phyloP scores from a whole-genome alignment of 495 filamentous ascomycete genomes.

The Penicillium goetzii region DNA sequence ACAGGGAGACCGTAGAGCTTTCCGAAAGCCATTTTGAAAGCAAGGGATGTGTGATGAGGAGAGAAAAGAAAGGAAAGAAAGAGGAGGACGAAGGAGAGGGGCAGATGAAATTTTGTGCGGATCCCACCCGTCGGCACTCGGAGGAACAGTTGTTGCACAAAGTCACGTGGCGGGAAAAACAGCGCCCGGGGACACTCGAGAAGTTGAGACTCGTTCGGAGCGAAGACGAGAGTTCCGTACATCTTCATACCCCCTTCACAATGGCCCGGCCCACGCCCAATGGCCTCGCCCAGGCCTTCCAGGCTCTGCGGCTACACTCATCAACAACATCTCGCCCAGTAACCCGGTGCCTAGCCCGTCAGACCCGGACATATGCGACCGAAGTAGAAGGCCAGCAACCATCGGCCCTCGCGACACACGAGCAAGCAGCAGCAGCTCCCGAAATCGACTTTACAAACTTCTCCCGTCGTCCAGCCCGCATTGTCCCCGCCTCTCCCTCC shows the following conservation, averaged over 20 bases:
- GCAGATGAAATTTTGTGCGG: constrained; percentile 45
- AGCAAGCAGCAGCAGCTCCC: constrained; percentile 42
- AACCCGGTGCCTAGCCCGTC: constrained; percentile 16
- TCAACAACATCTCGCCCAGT: constrained; percentile 21
- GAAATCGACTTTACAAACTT: constrained; percentile 49
- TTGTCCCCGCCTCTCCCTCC: constrained; percentile 82
- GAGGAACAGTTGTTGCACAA: constrained; percentile 35
- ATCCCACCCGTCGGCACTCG: constrained; percentile 38
- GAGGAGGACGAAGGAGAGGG: constrained; percentile 38
- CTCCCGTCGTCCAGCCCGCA: constrained; percentile 55
- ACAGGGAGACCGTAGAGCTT: constrained; percentile 91
- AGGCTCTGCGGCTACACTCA: constrained; percentile 36
- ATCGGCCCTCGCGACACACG: constrained; percentile 2
- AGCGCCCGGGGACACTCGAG: constrained; percentile 15
- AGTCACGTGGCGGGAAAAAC: constrained; percentile 39
- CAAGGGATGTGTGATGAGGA: constrained; percentile 19
- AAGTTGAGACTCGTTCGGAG: constrained; percentile 3
- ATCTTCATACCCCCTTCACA: constrained; percentile 14
- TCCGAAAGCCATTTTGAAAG: constrained; percentile 84
- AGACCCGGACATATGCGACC: constrained; percentile 38
- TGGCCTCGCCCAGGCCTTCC: constrained; percentile 46
- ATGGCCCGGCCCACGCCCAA: constrained; percentile 47
- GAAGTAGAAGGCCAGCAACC: constrained; percentile 23
- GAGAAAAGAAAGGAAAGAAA: constrained; percentile 39
- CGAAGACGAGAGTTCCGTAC: constrained; percentile 2